phyloP scores from a whole-genome alignment of 179 eudicot species.

The Sideroxylon spinosum region DNA sequence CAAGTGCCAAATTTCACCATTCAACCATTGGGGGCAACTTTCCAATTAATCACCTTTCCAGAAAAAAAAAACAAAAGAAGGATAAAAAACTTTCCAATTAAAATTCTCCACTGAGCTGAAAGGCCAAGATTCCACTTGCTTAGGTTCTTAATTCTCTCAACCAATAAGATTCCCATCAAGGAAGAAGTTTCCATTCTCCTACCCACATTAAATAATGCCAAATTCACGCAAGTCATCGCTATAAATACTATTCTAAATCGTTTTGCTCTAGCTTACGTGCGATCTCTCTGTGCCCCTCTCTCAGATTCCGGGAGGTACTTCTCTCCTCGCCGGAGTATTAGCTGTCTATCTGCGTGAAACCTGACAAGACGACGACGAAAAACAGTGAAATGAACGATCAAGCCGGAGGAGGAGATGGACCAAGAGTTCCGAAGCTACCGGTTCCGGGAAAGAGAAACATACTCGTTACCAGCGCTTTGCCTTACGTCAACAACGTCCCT shows the following conservation, averaged over 20 bases:
- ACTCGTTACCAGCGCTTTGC: conserved; percentile 79
- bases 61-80: too few species aligned
- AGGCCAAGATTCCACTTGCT: too few species aligned
- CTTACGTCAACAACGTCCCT: conserved; percentile 91
- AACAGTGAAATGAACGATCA: not conserved
- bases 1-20: too few species aligned
- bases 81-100: too few species aligned
- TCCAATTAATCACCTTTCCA: too few species aligned
- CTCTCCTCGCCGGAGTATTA: not conserved
- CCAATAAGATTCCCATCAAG: too few species aligned
- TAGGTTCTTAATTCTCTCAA: too few species aligned
- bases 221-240: not conserved
- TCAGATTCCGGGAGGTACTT: not conserved
- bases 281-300: not conserved
- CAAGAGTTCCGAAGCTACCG: conserved; percentile 40
- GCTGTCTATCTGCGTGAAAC: not conserved
- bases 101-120: too few species aligned
- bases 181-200: too few species aligned
- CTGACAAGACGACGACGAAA: not conserved
- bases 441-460: conserved; percentile 64
- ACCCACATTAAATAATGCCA: too few species aligned
- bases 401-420: conserved; percentile 3
- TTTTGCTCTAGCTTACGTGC: not conserved
- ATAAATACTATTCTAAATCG: too few species aligned
- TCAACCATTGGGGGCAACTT: too few species aligned